Conservation (phyloP, 148 eudicot species). For the Persicaria maculosa region DNA sequence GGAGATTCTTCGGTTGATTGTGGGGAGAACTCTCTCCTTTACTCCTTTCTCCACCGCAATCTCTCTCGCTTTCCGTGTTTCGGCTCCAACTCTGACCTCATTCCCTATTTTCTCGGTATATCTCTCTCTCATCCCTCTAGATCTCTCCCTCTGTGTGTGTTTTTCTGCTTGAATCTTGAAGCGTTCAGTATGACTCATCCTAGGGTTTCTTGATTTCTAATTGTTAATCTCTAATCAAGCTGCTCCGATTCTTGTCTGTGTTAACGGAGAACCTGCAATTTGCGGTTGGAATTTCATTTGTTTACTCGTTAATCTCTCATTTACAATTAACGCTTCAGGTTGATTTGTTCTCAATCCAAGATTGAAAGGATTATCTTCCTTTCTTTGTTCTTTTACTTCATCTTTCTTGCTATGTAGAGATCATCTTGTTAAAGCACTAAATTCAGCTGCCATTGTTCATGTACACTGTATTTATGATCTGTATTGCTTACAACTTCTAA, state of each 20-base stretch:
- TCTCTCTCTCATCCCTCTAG: constrained; percentile 18
- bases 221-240: neutral
- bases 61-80: constrained; percentile 45
- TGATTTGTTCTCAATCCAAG: neutral
- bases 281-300: neutral
- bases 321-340: neutral
- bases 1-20: constrained; percentile 73
- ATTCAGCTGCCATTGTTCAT: neutral
- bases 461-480: neutral
- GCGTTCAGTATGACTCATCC: neutral
- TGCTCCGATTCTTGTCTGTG: neutral
- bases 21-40: constrained; percentile 52
- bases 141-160: neutral
- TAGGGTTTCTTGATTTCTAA: neutral
- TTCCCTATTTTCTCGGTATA: constrained; percentile 53
- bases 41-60: constrained; percentile 31
- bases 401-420: neutral
- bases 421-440: neutral
- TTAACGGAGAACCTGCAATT: neutral
- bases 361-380: neutral
- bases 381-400: neutral
- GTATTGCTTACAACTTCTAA: neutral
- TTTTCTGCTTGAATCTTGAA: neutral
- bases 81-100: constrained; percentile 36
- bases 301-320: neutral